A percentile compares a stretch with the other conserved stretches of the same genome.
Evolutionary conservation across 371 early-diverging fungal species (phyloP).

Genomic region (Apophysomyces variabilis): DNA sequence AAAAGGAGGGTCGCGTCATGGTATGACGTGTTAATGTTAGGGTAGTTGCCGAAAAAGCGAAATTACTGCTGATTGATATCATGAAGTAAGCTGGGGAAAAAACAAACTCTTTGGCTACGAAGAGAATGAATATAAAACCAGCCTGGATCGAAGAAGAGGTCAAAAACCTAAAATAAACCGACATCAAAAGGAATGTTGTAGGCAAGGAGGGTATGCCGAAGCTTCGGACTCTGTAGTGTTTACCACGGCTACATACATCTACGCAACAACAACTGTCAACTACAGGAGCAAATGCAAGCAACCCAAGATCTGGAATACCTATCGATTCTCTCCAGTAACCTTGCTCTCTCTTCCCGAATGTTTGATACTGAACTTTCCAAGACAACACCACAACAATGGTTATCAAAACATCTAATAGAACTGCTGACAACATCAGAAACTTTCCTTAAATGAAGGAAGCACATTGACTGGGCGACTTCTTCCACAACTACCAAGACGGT

Average conservation of each 20-base stretch:
- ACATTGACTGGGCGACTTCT: not conserved
- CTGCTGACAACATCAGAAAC: conserved; percentile 2
- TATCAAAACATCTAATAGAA: conserved; percentile 1
- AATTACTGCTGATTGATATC: too few species aligned
- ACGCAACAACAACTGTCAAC: not conserved
- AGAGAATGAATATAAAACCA: conserved; percentile 62
- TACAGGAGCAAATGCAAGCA: not conserved
- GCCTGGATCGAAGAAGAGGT: conserved; percentile 78
- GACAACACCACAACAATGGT: not conserved
- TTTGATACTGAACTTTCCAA: not conserved
- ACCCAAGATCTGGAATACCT: not conserved
- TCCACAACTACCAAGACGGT: not conserved
- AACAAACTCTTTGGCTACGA: conserved; percentile 66
- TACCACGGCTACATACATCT: too few species aligned
- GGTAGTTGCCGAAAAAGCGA: too few species aligned
- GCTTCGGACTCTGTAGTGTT: not conserved
- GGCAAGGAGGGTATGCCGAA: conserved; percentile 15
- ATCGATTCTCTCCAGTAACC: not conserved
- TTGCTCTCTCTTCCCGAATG: not conserved
- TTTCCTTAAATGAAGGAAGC: not conserved
- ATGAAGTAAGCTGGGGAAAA: too few species aligned
- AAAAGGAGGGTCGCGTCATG: too few species aligned
- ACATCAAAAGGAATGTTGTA: conserved; percentile 70
- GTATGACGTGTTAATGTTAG: too few species aligned
- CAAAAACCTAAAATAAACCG: conserved; percentile 67